Evolutionary conservation across 2,329 filamentous ascomycete genomes (phyloP), one percentile per base, ranked within the genome.

Genomic region (Alternaria consortialis): DNA sequence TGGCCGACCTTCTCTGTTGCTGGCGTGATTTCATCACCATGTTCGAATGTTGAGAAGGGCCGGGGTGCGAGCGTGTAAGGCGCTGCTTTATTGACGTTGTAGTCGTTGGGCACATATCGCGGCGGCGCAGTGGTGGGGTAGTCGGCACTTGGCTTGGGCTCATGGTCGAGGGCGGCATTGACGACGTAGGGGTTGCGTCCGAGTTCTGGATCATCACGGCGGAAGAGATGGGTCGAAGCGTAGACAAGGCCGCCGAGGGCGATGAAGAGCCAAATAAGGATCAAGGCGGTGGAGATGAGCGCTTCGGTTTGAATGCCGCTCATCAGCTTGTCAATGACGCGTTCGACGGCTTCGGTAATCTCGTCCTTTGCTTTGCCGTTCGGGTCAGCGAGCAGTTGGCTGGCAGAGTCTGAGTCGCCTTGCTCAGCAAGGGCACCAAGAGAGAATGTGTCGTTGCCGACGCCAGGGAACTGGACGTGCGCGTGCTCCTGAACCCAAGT

Each of bases 401-500:
- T 86, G 53, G 91, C 87, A 55, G 86, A 86, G 7, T 80, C 77
- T 56, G 80, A 79, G 53, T 80, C 77, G 59, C 81, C 78, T 47
- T 87, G 77, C 69, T 84, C 84, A 27, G 82, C 84, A 32, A 87
- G 82, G 57, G 94, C 91, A 42, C 94, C 93, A 54, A 90, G 82
- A 60, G 92, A 94, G 80, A 98, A 97, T 1, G 91, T 91, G 75
- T 97, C 86, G 70, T 92, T 90, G 27, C 87, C 84, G 62, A 98
- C 88, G 54, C 87, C 80, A 0, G 95, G 95, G 69, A 99, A 90
- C 61, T 87, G 83, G 69, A 99, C 86, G 63, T 95, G 87, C 4
- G 95, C 93, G 75, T 98, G 83, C 68, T 98, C 90, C 71, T 91
- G 87, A 11, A 97, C 91, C 94, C 94, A 99, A 1, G 92, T 97